phyloP scores from a whole-genome alignment of 2,329 filamentous ascomycete species.

The Fusarium brevicatenulatum region DNA sequence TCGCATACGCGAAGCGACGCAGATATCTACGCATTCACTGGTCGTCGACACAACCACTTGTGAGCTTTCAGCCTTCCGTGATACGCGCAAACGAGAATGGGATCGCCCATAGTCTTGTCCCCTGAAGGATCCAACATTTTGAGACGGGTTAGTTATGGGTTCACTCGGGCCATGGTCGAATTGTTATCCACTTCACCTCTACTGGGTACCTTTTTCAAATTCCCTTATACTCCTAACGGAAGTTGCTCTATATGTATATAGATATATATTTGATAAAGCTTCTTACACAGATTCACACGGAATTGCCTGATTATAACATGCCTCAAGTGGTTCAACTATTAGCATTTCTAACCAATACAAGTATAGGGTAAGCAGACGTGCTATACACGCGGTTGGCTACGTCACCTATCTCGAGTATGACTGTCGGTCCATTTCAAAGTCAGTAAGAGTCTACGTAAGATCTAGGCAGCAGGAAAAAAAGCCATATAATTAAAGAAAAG shows the following conservation, averaged over 20 bases:
- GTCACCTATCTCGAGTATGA: neutral
- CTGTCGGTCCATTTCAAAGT: neutral
- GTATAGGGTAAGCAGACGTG: neutral
- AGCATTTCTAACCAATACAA: neutral
- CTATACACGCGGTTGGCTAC: neutral
- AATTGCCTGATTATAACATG: neutral
- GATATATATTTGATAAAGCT: too few relatives aligned
- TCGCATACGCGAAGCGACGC: neutral
- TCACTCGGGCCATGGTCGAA: too few relatives aligned
- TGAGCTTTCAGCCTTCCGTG: neutral
- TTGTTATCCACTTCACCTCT: too few relatives aligned
- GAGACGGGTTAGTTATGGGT: too few relatives aligned
- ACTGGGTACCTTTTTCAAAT: neutral
- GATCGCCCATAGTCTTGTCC: too few relatives aligned
- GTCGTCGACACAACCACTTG: neutral
- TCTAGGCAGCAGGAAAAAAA: neutral
- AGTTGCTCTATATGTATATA: too few relatives aligned
- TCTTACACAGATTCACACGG: too few relatives aligned
- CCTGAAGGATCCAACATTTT: too few relatives aligned
- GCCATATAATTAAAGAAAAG: rapidly evolving
- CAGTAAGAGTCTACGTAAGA: rapidly evolving
- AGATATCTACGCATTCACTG: neutral
- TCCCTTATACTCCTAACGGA: too few relatives aligned
- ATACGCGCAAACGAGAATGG: neutral
- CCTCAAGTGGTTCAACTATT: rapidly evolving